These are phyloP conservation scores for Vigna unguiculata DNA, from an alignment of 306 rosid genomes.

Conservation along the genomic window DNA sequence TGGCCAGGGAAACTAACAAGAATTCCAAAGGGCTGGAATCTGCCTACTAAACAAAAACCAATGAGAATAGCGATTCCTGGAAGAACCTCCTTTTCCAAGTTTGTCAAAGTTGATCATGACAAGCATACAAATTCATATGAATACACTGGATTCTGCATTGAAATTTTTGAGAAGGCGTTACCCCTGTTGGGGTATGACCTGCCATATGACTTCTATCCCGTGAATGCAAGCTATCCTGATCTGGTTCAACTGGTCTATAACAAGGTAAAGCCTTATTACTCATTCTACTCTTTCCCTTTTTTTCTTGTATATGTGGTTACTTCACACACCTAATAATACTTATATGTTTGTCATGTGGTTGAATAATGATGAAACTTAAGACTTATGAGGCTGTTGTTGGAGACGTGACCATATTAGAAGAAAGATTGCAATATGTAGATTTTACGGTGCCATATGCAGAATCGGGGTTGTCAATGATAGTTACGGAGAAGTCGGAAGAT, in stretches of 20 bases:
- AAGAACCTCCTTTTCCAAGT: conserved; percentile 59
- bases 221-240: conserved; percentile 51
- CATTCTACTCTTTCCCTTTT: neutral
- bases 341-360: conserved; percentile 35
- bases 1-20: conserved; percentile 68
- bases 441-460: conserved; percentile 72
- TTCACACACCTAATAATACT: neutral
- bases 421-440: conserved; percentile 60
- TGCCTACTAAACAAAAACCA: conserved; percentile 57
- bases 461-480: conserved; percentile 74
- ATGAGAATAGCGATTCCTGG: conserved; percentile 75
- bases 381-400: conserved; percentile 68
- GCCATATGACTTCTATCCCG: conserved; percentile 47
- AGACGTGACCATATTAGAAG: conserved; percentile 62
- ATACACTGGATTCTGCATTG: conserved; percentile 70
- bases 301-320: neutral
- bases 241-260: conserved; percentile 59
- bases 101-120: conserved; percentile 59
- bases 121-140: conserved; percentile 3
- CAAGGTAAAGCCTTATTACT: conserved; percentile 53
- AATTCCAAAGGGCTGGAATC: conserved; percentile 72
- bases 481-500: conserved; percentile 47
- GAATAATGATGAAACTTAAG: conserved; percentile 49
- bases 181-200: conserved; percentile 54
- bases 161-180: conserved; percentile 44